These are phyloP conservation scores for Termitomyces sp. DNA, from an alignment of 768 basidiomycete genomes.

Conservation along the genomic window DNA sequence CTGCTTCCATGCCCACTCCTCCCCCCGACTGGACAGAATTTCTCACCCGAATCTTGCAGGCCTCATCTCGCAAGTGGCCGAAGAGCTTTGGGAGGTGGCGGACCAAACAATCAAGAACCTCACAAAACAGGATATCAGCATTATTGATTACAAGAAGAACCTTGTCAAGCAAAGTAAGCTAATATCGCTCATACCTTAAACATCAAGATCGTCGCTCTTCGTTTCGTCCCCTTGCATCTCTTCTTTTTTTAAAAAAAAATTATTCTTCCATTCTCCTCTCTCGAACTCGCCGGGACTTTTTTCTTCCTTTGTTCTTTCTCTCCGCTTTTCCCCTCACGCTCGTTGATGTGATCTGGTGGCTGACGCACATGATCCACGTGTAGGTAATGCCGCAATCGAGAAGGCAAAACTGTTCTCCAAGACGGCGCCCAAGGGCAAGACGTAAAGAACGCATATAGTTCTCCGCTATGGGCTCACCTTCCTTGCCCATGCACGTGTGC, in stretches of 20 bases:
- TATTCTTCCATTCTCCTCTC: too few species aligned
- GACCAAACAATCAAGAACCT: constrained; percentile 90
- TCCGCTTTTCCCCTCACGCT: not conserved
- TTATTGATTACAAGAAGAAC: constrained; percentile 90
- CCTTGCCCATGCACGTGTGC: not conserved
- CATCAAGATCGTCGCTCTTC: not conserved
- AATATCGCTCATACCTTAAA: not conserved
- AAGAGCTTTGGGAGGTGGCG: constrained; percentile 99
- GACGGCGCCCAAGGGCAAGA: constrained; percentile 66
- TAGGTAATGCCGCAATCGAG: constrained; percentile 83
- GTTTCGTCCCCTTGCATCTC: not conserved
- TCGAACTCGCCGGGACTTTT: not conserved
- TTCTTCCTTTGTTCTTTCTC: not conserved
- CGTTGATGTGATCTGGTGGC: not conserved
- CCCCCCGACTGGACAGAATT: not conserved
- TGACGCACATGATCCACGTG: constrained; percentile 10
- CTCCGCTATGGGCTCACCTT: not conserved
- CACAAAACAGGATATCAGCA: constrained; percentile 86
- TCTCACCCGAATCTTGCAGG: constrained; percentile 37
- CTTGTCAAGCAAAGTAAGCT: constrained; percentile 74
- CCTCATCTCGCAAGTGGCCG: constrained; percentile 95
- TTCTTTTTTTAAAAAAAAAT: not conserved
- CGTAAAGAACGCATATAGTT: constrained; percentile 31
- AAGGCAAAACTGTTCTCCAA: constrained; percentile 94
- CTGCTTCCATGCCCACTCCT: not conserved